Percentiles rank a stretch among this genome's conserved stretches.
Evolutionary conservation across 2,329 filamentous ascomycete genomes (phyloP).

Genomic region (Pyricularia sp.): DNA sequence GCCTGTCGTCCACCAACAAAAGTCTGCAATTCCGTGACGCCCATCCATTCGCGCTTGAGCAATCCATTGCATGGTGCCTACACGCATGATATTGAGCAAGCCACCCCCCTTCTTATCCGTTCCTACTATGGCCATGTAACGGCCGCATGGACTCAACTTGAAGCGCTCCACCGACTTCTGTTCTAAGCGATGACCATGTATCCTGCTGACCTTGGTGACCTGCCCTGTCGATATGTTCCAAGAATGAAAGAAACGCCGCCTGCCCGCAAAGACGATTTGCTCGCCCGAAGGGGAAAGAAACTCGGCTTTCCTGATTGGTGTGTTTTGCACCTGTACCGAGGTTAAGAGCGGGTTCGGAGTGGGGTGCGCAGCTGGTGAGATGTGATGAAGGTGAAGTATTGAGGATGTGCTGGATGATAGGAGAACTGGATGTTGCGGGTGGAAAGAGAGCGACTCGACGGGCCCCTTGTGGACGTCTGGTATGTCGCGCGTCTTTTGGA

Average conservation of each 20-base stretch:
- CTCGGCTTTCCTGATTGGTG: constrained; percentile 73
- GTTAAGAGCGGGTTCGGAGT: constrained; percentile 84
- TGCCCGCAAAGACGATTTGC: constrained; percentile 79
- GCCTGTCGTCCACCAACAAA: constrained; percentile 85
- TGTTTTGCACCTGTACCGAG: constrained; percentile 75
- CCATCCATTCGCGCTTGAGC: constrained; percentile 75
- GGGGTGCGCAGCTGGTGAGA: constrained; percentile 64
- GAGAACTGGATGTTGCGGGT: constrained; percentile 79
- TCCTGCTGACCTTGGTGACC: constrained; percentile 71
- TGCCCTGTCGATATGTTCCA: constrained; percentile 80
- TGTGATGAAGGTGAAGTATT: constrained; percentile 80
- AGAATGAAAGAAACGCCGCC: constrained; percentile 84
- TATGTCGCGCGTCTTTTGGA: constrained; percentile 82
- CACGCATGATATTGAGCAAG: constrained; percentile 75
- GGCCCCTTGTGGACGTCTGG: constrained; percentile 68
- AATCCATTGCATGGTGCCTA: constrained; percentile 77
- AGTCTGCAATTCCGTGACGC: constrained; percentile 76
- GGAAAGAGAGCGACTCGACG: constrained; percentile 79
- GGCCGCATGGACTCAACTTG: constrained; percentile 76
- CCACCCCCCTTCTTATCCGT: constrained; percentile 79
- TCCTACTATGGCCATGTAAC: constrained; percentile 75
- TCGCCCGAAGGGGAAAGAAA: constrained; percentile 67
- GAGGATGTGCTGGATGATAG: constrained; percentile 82
- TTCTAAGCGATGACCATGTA: constrained; percentile 68
- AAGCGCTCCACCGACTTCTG: constrained; percentile 89